Evolutionary conservation across 2,329 filamentous ascomycete species (phyloP).

Genomic region (Botrytis deweyae): DNA sequence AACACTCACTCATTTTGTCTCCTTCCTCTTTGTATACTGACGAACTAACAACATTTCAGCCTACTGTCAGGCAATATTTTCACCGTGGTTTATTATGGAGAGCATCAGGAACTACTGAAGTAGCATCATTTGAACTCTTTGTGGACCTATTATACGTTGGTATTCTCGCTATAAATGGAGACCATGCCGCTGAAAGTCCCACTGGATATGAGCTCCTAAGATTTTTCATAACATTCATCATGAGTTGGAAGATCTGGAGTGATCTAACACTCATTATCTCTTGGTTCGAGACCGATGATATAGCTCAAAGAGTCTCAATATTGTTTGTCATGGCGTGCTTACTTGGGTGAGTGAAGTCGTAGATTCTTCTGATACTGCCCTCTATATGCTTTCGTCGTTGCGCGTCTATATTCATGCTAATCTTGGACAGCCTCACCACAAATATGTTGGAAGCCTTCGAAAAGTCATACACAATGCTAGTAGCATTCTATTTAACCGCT

Average conservation of each 20-base stretch:
- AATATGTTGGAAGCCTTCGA: slow-evolving; percentile 60
- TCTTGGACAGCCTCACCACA: slow-evolving; percentile 51
- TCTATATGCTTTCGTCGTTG: background rate
- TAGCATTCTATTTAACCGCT: slow-evolving; percentile 60
- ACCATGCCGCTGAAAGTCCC: slow-evolving; percentile 56
- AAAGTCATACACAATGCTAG: slow-evolving; percentile 57
- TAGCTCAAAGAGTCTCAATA: slow-evolving; percentile 57
- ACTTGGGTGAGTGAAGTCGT: slow-evolving; percentile 47
- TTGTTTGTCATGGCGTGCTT: slow-evolving; percentile 61
- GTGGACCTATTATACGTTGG: slow-evolving; percentile 58
- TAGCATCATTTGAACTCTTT: slow-evolving; percentile 64
- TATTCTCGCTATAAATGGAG: slow-evolving; percentile 63
- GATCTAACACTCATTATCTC: slow-evolving; percentile 57
- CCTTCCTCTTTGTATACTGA: background rate
- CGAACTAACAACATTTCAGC: slow-evolving; percentile 34
- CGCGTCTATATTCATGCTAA: background rate
- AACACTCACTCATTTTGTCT: too few relatives aligned
- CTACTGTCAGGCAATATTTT: slow-evolving; percentile 64
- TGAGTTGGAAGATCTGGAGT: slow-evolving; percentile 61
- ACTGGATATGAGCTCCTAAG: slow-evolving; percentile 55
- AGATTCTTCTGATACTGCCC: background rate
- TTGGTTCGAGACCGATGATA: slow-evolving; percentile 62
- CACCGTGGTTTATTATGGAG: slow-evolving; percentile 65
- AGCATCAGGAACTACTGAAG: slow-evolving; percentile 56
- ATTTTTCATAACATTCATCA: slow-evolving; percentile 60